These are phyloP conservation scores for Neurospora hispaniola DNA, from an alignment of 495 filamentous ascomycete species.

Conservation along the genomic window DNA sequence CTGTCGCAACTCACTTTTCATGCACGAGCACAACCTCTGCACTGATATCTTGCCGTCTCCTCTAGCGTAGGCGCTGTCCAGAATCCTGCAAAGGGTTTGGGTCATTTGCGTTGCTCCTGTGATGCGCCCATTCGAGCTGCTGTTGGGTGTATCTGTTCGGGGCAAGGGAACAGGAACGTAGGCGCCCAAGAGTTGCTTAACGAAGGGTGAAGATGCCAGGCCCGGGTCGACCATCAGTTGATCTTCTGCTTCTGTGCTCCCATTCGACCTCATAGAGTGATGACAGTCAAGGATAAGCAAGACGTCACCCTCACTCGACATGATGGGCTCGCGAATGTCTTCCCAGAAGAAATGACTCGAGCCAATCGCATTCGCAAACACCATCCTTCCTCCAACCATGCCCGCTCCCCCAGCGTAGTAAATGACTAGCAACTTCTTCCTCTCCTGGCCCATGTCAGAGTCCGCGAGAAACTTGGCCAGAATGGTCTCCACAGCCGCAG, in stretches of 20 bases:
- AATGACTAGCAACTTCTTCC: slow-evolving; percentile 9
- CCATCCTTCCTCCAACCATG: slow-evolving; percentile 15
- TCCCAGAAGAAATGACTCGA: slow-evolving; percentile 18
- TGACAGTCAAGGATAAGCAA: slow-evolving; percentile 19
- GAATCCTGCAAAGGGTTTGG: slow-evolving; percentile 6
- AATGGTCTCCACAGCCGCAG: slow-evolving; percentile 17
- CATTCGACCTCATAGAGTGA: neutral
- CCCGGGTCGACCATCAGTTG: slow-evolving; percentile 12
- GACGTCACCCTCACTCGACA: slow-evolving; percentile 13
- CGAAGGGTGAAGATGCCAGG: slow-evolving; percentile 3
- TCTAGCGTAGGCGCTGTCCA: slow-evolving; percentile 6
- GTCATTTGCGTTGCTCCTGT: slow-evolving; percentile 6
- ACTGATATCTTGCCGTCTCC: slow-evolving; percentile 6
- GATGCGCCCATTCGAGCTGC: neutral
- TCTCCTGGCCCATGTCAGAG: neutral
- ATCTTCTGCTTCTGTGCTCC: neutral
- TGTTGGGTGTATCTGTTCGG: neutral
- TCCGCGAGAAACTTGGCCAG: slow-evolving; percentile 13
- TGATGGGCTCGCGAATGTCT: slow-evolving; percentile 19
- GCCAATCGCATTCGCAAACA: slow-evolving; percentile 7
- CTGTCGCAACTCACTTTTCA: slow-evolving; percentile 13
- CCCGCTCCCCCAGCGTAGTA: slow-evolving; percentile 17
- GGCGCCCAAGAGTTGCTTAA: slow-evolving; percentile 18
- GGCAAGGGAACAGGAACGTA: slow-evolving; percentile 3
- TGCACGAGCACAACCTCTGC: slow-evolving; percentile 17